A percentile compares a stretch with the other conserved stretches of the same genome.
phyloP scores from a whole-genome alignment of 345 rosid genomes.

The Dimocarpus longan region DNA sequence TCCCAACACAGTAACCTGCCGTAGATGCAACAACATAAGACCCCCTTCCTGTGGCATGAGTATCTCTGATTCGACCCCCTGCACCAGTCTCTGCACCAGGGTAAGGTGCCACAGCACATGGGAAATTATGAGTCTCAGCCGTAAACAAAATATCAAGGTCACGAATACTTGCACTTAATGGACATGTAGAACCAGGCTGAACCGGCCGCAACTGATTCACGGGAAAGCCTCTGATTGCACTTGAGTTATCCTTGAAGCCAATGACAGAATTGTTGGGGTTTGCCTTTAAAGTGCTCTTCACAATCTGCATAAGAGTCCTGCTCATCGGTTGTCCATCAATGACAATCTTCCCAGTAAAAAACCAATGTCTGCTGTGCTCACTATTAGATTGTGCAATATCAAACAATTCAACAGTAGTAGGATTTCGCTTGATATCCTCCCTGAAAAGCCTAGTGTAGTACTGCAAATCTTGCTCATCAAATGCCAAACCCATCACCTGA shows the following conservation, averaged over 20 bases:
- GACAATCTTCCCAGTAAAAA: conserved; percentile 83
- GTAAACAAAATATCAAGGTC: conserved; percentile 88
- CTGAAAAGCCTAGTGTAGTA: conserved; percentile 74
- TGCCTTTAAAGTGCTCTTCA: conserved; percentile 83
- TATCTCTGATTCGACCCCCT: conserved; percentile 95
- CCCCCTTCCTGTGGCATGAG: conserved; percentile 97
- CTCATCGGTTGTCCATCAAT: conserved; percentile 83
- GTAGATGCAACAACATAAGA: conserved; percentile 85
- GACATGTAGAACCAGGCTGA: conserved; percentile 71
- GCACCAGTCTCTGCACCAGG: conserved; percentile 99
- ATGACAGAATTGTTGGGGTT: conserved; percentile 86
- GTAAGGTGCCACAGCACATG: conserved; percentile 98
- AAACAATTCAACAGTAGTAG: conserved; percentile 87
- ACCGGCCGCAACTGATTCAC: conserved; percentile 68
- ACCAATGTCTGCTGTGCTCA: conserved; percentile 96
- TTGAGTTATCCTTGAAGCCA: conserved; percentile 91
- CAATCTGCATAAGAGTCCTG: conserved; percentile 90
- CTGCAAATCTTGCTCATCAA: conserved; percentile 93
- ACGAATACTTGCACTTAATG: conserved; percentile 43
- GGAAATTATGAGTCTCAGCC: conserved; percentile 97
- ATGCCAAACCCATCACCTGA: conserved; percentile 89
- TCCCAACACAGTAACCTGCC: conserved; percentile 92
- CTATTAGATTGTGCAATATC: conserved; percentile 97
- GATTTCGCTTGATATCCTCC: conserved; percentile 77
- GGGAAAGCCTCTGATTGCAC: conserved; percentile 87